Evolutionary conservation across 768 basidiomycete genomes (phyloP).

Genomic region (Pleurotus sapidus): DNA sequence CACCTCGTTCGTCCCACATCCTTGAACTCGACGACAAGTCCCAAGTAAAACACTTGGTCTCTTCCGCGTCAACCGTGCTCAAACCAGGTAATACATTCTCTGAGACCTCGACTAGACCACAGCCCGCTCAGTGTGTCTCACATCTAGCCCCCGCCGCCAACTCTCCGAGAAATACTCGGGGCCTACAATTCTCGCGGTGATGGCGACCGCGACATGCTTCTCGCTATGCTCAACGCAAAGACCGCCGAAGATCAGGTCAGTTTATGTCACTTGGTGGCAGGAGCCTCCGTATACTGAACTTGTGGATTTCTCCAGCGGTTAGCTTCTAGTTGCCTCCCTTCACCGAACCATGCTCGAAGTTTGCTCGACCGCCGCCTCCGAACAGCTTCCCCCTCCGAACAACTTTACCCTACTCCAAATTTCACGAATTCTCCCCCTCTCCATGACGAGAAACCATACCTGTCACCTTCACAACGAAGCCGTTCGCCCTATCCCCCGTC

Average conservation of each 20-base stretch:
- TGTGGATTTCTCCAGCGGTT: slow-evolving; percentile 47
- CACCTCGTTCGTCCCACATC: neutral
- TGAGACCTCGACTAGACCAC: neutral
- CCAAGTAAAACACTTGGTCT: slow-evolving; percentile 29
- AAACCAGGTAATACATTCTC: slow-evolving; percentile 35
- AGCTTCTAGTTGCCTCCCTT: slow-evolving; percentile 64
- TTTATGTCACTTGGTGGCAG: slow-evolving; percentile 8
- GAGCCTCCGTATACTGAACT: slow-evolving; percentile 2
- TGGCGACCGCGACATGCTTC: slow-evolving; percentile 88
- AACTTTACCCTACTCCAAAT: slow-evolving; percentile 38
- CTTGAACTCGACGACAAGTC: slow-evolving; percentile 21
- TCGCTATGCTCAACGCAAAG: slow-evolving; percentile 91
- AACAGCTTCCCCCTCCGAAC: slow-evolving; percentile 16
- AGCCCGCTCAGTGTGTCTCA: slow-evolving; percentile 11
- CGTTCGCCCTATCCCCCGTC: slow-evolving; percentile 34
- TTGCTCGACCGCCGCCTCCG: slow-evolving; percentile 33
- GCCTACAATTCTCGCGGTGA: slow-evolving; percentile 86
- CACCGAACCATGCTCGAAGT: slow-evolving; percentile 72
- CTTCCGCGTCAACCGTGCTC: slow-evolving; percentile 36
- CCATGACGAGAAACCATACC: slow-evolving; percentile 27
- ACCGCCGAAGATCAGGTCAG: slow-evolving; percentile 88
- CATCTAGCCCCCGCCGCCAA: slow-evolving; percentile 70
- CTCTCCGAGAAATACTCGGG: slow-evolving; percentile 78
- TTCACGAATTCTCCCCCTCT: slow-evolving; percentile 32
- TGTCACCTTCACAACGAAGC: slow-evolving; percentile 33